Conservation (phyloP, 2,329 filamentous ascomycete genomes). For the Xylariaceae sp. region DNA sequence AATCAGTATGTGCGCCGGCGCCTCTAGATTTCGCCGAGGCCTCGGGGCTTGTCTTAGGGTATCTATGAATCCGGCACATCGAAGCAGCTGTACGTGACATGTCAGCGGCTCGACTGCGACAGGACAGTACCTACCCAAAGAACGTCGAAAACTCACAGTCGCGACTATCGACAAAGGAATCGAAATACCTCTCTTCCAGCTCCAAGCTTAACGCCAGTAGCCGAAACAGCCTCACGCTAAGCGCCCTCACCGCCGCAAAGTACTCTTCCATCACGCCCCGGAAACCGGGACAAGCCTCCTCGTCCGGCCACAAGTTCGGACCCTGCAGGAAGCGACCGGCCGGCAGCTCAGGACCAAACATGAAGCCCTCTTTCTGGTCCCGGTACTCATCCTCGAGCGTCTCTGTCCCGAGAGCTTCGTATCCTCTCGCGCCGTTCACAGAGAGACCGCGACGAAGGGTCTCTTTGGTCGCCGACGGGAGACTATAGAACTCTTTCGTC, state of each 20-base stretch:
- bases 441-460: constrained; percentile 17
- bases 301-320: constrained; percentile 28
- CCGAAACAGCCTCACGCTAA: constrained; percentile 22
- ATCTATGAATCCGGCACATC: constrained; percentile 19
- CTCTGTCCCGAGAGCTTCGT: constrained; percentile 21
- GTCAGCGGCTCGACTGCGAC: too few species aligned
- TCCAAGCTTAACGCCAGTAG: constrained; percentile 19
- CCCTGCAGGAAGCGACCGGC: constrained; percentile 19
- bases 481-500: constrained; percentile 26
- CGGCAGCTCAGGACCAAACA: constrained; percentile 23
- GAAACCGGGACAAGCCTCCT: constrained; percentile 19
- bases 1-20: constrained; percentile 19
- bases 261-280: constrained; percentile 22
- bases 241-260: constrained; percentile 14
- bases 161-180: constrained; percentile 17
- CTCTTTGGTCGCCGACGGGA: constrained; percentile 24
- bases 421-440: constrained; percentile 20
- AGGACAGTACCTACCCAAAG: too few species aligned
- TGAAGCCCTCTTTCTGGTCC: constrained; percentile 31
- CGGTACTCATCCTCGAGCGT: constrained; percentile 18
- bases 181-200: constrained; percentile 19
- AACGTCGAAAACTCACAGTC: constrained; percentile 13
- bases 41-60: constrained; percentile 13
- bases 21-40: constrained; percentile 10
- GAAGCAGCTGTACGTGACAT: constrained; percentile 11